Evolutionary conservation across 768 basidiomycete species (phyloP), one percentile per base, ranked within the genome.

Genomic region (Pleurotus tuber-regium): DNA sequence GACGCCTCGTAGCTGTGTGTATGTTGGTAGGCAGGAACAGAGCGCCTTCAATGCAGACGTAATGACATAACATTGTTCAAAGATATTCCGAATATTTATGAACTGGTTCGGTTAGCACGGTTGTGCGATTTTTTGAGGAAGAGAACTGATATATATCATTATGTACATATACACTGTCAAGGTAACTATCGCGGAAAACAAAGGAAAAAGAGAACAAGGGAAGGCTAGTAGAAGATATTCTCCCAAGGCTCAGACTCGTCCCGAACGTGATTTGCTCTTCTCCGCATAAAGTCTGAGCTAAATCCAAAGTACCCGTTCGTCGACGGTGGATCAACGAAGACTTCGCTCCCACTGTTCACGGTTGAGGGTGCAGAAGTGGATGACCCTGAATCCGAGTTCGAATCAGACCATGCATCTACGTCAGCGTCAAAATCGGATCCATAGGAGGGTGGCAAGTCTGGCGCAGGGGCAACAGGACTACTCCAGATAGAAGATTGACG

Each of bases 241-340:
- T 48, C 46, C 46, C 46, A 48, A 7, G 43, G 3, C 5, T 48
- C 46, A 16, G 29, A 16, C 31, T 48, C 46, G 30, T 48, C 46
- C 14, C 46, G 30, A 18, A 48, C 8, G n/a, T n/a, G 18, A 35
- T 36, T n/a, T 52, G 54, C 36, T n/a, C 60, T 50, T 57, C 56
- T n/a, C 7, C 46, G 29, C 46, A 36, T 18, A 57, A 74, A 74
- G 11, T 66, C 60, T 2, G 74, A 72, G 55, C 75, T 76, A 54
- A 76, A 74, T 9, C 70, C 71, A 39, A 74, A 64, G 67, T 69
- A 66, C 12, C 68, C 67, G 56, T 67, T 67, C 24, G 55, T 51
- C 4, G 67, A 66, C 2, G 67, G 59, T 10, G 67, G 63, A 16
- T 65, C 64, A 12, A 69, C 61, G 61, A 49, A 63, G 54, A 39